phyloP scores from a whole-genome alignment of 1,139 yeast genomes.

The Pneumocystis sp. region DNA sequence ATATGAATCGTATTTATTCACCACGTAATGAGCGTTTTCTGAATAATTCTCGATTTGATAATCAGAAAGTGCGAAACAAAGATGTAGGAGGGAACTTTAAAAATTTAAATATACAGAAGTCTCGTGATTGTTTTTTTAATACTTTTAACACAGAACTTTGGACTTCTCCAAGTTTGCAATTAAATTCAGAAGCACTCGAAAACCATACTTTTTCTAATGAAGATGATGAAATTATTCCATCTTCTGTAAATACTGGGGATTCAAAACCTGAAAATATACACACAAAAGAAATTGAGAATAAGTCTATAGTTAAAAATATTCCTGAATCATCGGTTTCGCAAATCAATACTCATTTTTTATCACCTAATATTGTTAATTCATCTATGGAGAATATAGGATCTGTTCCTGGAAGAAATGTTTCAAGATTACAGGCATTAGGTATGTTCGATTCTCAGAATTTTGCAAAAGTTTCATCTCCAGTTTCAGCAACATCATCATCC shows the following conservation, averaged over 20 bases:
- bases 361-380: background rate
- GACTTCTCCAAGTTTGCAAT: background rate
- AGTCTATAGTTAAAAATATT: background rate
- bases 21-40: background rate
- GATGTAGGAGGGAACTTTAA: background rate
- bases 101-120: background rate
- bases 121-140: background rate
- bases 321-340: background rate
- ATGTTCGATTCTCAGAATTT: background rate
- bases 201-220: background rate
- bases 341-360: background rate
- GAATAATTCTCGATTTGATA: background rate
- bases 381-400: background rate
- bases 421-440: conserved; percentile 1
- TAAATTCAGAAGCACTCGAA: background rate
- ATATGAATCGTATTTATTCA: background rate
- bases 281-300: background rate
- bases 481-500: background rate
- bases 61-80: background rate
- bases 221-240: background rate
- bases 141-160: background rate
- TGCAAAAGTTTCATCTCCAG: background rate
- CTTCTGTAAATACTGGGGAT: background rate
- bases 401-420: conserved; percentile 1
- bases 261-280: background rate